These are phyloP conservation scores for Mrakiaceae sp. DNA, from an alignment of 1,284 basidiomycete genomes.

Conservation along the genomic window DNA sequence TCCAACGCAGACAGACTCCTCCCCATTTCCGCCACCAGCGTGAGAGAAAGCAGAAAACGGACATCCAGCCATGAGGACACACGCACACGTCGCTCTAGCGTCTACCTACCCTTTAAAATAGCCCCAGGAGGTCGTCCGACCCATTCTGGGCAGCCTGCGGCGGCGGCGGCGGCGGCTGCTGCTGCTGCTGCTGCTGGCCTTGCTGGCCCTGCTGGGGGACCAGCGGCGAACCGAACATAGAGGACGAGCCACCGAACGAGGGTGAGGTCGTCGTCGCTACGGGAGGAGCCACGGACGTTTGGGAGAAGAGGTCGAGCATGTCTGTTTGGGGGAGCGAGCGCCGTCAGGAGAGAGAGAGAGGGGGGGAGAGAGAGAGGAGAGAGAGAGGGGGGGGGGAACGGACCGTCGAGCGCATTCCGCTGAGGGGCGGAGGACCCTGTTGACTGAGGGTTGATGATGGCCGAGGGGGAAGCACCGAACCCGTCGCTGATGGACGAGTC, in stretches of 20 bases:
- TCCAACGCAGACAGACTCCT: neutral
- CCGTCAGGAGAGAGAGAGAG: too few relatives aligned
- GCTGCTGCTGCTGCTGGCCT: neutral
- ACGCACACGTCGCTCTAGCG: too few relatives aligned
- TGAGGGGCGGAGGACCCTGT: neutral
- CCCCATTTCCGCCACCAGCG: too few relatives aligned
- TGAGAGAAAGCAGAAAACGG: too few relatives aligned
- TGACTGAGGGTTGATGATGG: neutral
- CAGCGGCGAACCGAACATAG: neutral
- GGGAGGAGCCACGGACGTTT: conserved; percentile 4
- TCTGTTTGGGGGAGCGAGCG: neutral
- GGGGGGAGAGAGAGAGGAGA: neutral
- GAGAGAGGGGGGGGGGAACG: neutral
- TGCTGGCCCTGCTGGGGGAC: neutral
- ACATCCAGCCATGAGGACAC: too few relatives aligned
- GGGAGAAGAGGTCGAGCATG: conserved; percentile 15
- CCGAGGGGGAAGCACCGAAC: neutral
- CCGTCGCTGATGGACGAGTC: neutral
- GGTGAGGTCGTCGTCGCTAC: neutral
- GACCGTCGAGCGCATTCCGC: conserved; percentile 12
- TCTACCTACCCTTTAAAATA: conserved; percentile 2
- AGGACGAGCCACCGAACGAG: neutral
- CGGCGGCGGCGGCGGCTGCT: neutral
- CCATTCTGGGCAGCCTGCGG: neutral
- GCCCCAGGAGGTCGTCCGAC: conserved; percentile 7